Evolutionary conservation across 202 grass and related monocot species (phyloP), one percentile per base, ranked within the genome.

Genomic region (Hordeum pubiflorum): DNA sequence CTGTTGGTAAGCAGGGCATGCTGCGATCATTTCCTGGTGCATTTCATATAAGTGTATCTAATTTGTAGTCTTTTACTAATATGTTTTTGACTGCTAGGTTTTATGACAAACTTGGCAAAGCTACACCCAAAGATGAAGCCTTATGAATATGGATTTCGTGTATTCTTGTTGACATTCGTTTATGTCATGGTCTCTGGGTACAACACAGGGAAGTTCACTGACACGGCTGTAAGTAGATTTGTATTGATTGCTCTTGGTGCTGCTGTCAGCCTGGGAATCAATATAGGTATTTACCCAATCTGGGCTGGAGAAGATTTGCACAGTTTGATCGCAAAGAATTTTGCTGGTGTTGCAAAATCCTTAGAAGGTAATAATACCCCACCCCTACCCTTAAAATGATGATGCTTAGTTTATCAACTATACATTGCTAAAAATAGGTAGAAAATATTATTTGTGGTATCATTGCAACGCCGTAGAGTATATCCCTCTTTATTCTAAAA

Each of bases 261-360:
- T 62, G 83, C 63, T 85, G 89, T 99, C 84, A 85, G 90, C 69
- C 84, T 95, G 43, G 84, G 90, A 80, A 84, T 99, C 77, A 95
- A 99, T 76, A 85, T 99, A 61, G 90, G 89, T 62, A 88, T 99
- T 81, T 95, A 95, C 72, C 90, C 92, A 82, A 99, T 96, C 52
- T 99, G 92, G 92, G 80, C 96, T 9, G 96, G 96, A 79, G 92
- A 99, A 72, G 90, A 99, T 87, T 81, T 99, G 75, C 96, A 99
- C 81, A 89, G 89, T 67, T 84, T 99, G 78, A 72, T 95, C 66
- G 85, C 90, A 70, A 95, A 95, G 72, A 96, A 99, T 80, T 93
- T 99, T 79, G 64, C 23, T 46, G 90, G 92, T 70, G 87, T 96
- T 79, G 90, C 96, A 13, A 96, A 96, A 78, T 99, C 96, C 82